Conservation (phyloP, 116 monocot genomes). For the Iris pallida region DNA sequence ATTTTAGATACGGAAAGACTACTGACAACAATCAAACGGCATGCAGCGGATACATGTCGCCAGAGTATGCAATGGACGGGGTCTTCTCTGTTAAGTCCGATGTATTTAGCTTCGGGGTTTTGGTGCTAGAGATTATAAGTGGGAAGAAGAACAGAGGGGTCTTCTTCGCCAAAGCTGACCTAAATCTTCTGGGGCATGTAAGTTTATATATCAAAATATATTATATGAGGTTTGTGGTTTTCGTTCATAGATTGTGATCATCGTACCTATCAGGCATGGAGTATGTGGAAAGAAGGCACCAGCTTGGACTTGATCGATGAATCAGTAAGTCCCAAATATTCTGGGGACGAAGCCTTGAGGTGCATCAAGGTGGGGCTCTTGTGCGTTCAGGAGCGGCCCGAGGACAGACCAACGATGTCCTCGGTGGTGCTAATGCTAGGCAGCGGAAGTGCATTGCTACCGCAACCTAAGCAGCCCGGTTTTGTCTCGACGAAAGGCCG, state of each 20-base stretch:
- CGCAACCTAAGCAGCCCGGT: slow-evolving; percentile 10
- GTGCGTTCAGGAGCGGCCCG: slow-evolving; percentile 17
- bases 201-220: background rate
- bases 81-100: slow-evolving; percentile 18
- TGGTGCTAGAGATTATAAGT: slow-evolving; percentile 14
- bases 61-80: slow-evolving; percentile 17
- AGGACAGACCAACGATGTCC: slow-evolving; percentile 16
- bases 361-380: slow-evolving; percentile 19
- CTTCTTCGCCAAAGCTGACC: background rate
- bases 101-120: slow-evolving; percentile 19
- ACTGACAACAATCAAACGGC: no score
- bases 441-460: background rate
- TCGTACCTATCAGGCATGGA: slow-evolving; percentile 4
- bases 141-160: slow-evolving; percentile 21
- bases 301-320: slow-evolving; percentile 7
- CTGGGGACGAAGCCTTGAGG: background rate
- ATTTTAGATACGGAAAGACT: background rate
- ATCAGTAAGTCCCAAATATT: background rate
- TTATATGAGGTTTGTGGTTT: no score
- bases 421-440: slow-evolving; percentile 15
- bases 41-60: slow-evolving; percentile 21
- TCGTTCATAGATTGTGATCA: no score
- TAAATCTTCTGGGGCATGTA: slow-evolving; percentile 13
- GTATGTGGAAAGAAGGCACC: slow-evolving; percentile 14
- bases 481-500: slow-evolving; percentile 13